A percentile compares a stretch with the other conserved stretches of the same genome.
Conservation (phyloP, 495 filamentous ascomycete species). For the Pyrenula aspistea region DNA sequence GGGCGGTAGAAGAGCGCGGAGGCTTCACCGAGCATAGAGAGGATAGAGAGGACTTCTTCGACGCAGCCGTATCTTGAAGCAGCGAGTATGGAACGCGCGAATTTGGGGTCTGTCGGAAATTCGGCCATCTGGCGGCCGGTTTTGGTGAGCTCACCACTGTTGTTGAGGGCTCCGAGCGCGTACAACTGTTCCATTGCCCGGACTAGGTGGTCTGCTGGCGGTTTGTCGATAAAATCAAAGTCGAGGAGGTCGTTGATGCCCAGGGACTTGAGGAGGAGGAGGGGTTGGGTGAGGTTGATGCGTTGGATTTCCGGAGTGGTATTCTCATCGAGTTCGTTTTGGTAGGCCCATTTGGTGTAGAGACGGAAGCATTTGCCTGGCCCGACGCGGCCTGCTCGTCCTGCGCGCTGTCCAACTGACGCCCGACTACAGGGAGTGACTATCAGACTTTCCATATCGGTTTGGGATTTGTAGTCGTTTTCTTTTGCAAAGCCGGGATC, state of each 20-base stretch:
- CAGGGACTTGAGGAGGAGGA: constrained; percentile 77
- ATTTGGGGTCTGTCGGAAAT: constrained; percentile 89
- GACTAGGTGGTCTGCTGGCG: constrained; percentile 83
- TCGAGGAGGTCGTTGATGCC: constrained; percentile 90
- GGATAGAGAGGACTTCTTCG: constrained; percentile 87
- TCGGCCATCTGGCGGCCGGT: constrained; percentile 93
- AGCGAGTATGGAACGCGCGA: constrained; percentile 84
- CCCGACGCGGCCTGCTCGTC: constrained; percentile 83
- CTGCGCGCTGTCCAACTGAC: constrained; percentile 83
- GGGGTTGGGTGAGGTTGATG: constrained; percentile 72
- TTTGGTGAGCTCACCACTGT: constrained; percentile 82
- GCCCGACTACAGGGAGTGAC: constrained; percentile 91
- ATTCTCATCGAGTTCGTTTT: constrained; percentile 87
- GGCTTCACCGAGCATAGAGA: constrained; percentile 86
- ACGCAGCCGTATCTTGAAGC: constrained; percentile 82
- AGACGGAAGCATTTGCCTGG: constrained; percentile 92
- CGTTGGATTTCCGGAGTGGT: constrained; percentile 93
- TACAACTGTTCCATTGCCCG: constrained; percentile 86
- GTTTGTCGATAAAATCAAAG: constrained; percentile 96
- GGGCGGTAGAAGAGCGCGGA: constrained; percentile 88
- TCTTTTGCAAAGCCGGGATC: constrained; percentile 92
- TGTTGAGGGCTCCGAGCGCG: constrained; percentile 79
- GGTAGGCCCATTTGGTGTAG: constrained; percentile 90
- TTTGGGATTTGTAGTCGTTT: constrained; percentile 84
- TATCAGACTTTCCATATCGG: constrained; percentile 84